These are phyloP conservation scores for Podila clonocystis DNA, from an alignment of 192 early-diverging fungal genomes.

Conservation along the genomic window DNA sequence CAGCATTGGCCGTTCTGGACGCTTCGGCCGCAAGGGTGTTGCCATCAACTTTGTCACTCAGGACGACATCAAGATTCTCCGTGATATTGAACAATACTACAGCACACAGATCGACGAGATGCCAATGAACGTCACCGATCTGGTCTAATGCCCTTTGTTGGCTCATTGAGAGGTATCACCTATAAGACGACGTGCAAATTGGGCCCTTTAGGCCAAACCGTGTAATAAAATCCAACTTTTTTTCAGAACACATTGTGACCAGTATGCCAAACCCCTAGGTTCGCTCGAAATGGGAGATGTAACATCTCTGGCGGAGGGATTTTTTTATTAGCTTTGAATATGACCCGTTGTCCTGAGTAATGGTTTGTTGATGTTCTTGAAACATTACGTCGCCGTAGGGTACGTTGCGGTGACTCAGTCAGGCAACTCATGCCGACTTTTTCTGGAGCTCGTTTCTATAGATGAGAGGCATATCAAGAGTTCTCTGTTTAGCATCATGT, in stretches of 20 bases:
- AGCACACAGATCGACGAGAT: constrained; percentile 97
- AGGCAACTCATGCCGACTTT: background rate
- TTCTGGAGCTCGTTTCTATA: background rate
- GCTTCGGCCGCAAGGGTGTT: constrained; percentile 99
- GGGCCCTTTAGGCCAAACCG: too few species aligned
- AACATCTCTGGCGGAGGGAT: too few species aligned
- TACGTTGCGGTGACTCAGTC: background rate
- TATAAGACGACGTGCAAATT: too few species aligned
- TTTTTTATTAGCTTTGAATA: too few species aligned
- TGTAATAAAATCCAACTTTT: too few species aligned
- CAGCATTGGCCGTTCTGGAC: constrained; percentile 93
- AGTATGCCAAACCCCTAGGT: too few species aligned
- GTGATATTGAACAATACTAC: constrained; percentile 99
- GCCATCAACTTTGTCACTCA: constrained; percentile 99
- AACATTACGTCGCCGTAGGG: too few species aligned
- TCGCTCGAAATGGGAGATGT: too few species aligned
- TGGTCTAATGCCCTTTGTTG: constrained; percentile 33
- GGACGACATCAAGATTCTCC: constrained; percentile 91
- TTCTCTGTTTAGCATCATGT: background rate
- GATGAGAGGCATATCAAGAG: background rate
- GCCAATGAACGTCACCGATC: constrained; percentile 78
- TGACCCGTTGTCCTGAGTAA: too few species aligned
- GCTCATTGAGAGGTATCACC: too few species aligned
- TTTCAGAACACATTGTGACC: too few species aligned
- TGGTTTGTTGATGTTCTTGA: background rate